Evolutionary conservation across 768 basidiomycete genomes (phyloP).

Genomic region (Fomitopsis pulvina): DNA sequence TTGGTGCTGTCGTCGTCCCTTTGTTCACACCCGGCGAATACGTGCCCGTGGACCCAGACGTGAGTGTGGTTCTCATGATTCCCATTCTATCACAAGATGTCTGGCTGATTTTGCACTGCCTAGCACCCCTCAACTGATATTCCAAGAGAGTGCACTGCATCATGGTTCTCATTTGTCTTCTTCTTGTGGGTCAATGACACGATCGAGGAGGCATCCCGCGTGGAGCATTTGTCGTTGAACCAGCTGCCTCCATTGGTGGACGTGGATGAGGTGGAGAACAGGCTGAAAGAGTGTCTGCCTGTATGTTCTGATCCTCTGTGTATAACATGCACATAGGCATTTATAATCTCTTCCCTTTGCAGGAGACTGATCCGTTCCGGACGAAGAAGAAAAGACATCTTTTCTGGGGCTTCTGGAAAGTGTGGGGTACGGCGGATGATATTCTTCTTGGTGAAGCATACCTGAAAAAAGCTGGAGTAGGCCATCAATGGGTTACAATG

Average conservation of each 20-base stretch:
- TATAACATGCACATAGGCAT: background rate
- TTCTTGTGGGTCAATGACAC: constrained; percentile 50
- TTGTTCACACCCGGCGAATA: constrained; percentile 50
- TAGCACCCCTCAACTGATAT: constrained; percentile 17
- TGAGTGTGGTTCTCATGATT: constrained; percentile 10
- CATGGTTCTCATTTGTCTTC: constrained; percentile 25
- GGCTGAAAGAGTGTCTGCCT: constrained; percentile 26
- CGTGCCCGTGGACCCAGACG: constrained; percentile 48
- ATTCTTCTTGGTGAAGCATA: too few relatives aligned
- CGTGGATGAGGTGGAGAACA: constrained; percentile 29
- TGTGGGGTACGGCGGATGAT: constrained; percentile 10
- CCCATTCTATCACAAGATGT: background rate
- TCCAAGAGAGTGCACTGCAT: constrained; percentile 28
- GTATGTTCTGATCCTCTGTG: constrained; percentile 11
- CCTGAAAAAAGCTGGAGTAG: background rate
- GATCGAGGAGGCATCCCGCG: constrained; percentile 35
- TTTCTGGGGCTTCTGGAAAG: constrained; percentile 25
- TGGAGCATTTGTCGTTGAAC: constrained; percentile 35
- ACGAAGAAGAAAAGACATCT: constrained; percentile 26
- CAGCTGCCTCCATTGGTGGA: constrained; percentile 44
- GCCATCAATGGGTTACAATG: background rate
- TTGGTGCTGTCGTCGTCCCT: constrained; percentile 44
- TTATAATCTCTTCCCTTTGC: constrained; percentile 3
- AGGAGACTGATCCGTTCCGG: constrained; percentile 31
- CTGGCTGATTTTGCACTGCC: background rate